These are phyloP conservation scores for Penicillium sp. DNA, from an alignment of 2,329 filamentous ascomycete species.

Conservation along the genomic window DNA sequence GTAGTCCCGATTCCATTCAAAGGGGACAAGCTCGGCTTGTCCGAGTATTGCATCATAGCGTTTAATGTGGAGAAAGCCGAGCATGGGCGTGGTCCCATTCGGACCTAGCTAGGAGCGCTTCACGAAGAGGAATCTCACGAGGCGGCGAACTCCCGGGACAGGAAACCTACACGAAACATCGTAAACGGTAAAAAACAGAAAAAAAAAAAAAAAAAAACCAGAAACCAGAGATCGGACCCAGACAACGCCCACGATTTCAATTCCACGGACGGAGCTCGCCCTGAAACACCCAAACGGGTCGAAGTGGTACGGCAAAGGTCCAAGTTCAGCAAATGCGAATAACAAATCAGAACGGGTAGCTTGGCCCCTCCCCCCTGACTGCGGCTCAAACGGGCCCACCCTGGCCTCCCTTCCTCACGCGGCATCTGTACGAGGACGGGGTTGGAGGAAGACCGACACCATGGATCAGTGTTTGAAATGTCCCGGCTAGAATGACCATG, in stretches of 20 bases:
- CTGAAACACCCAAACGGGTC: not conserved
- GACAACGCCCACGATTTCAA: not conserved
- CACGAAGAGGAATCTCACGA: not conserved
- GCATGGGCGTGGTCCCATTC: not conserved
- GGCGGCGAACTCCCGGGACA: not conserved
- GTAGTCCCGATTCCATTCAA: not conserved
- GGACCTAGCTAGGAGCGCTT: not conserved
- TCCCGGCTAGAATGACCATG: not conserved
- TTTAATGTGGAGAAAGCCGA: not conserved
- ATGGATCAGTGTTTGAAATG: not conserved
- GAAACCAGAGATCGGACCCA: too few species aligned
- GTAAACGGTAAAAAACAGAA: too few species aligned
- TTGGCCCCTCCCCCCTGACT: not conserved
- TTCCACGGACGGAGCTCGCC: not conserved
- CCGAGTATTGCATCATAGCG: not conserved
- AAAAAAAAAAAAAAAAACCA: too few species aligned
- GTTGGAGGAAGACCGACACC: not conserved
- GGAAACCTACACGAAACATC: too few species aligned
- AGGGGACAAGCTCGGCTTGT: not conserved
- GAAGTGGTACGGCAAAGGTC: not conserved
- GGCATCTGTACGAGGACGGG: not conserved
- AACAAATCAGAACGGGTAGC: not conserved
- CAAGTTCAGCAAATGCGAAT: not conserved
- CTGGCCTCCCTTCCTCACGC: not conserved
- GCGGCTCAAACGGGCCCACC: slow-evolving; percentile 1